A percentile compares a stretch with the other conserved stretches of the same genome.
phyloP scores from a whole-genome alignment of 768 basidiomycete genomes.

The Pisolithus albus region DNA sequence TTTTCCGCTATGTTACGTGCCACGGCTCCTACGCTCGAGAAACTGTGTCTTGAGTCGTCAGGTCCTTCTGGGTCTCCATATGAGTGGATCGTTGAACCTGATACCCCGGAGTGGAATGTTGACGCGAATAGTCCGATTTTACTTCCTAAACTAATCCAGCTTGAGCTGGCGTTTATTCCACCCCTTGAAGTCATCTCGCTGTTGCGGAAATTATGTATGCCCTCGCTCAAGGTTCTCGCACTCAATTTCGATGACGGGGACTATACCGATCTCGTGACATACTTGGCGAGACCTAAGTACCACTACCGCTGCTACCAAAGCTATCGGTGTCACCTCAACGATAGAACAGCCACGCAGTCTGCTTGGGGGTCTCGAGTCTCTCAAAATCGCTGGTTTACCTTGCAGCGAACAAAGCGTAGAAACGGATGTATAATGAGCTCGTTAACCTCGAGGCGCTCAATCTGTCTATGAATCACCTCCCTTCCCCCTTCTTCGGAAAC shows the following conservation, averaged over 20 bases:
- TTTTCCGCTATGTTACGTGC: constrained; percentile 46
- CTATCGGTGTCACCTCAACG: constrained; percentile 20
- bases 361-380: constrained; percentile 41
- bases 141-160: constrained; percentile 21
- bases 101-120: constrained; percentile 12
- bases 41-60: constrained; percentile 48
- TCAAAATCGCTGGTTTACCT: constrained; percentile 48
- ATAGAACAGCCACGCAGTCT: constrained; percentile 28
- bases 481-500: constrained; percentile 20
- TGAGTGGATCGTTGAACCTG: constrained; percentile 27
- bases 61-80: constrained; percentile 43
- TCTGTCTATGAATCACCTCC: constrained; percentile 31
- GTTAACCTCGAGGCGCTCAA: constrained; percentile 38
- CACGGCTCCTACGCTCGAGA: constrained; percentile 51
- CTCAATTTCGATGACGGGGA: constrained; percentile 56
- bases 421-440: constrained; percentile 42
- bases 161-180: constrained; percentile 47
- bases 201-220: constrained; percentile 25
- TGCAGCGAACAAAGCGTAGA: constrained; percentile 31
- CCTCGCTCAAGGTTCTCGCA: constrained; percentile 30
- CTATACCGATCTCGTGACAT: constrained; percentile 41
- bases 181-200: constrained; percentile 34
- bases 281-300: constrained; percentile 31
- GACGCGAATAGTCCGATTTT: constrained; percentile 26
- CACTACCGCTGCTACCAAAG: not conserved